These are phyloP conservation scores for Pythium dissimile DNA, from an alignment of 352 stramenopile genomes.

Conservation along the genomic window DNA sequence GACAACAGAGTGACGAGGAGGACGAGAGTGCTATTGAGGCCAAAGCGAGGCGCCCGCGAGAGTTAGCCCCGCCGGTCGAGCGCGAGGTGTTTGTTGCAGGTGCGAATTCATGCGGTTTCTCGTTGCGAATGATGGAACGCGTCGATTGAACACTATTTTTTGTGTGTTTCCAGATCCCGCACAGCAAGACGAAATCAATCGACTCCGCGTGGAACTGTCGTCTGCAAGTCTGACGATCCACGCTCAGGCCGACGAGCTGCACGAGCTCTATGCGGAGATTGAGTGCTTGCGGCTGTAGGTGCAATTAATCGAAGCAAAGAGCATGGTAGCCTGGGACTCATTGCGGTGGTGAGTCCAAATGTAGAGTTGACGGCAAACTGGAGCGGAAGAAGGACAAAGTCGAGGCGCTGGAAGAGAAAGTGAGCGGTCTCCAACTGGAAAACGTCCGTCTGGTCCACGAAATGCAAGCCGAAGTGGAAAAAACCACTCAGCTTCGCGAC, in stretches of 20 bases:
- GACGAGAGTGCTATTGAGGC: conserved; percentile 25
- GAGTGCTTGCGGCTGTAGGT: conserved; percentile 44
- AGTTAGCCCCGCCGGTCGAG: neutral
- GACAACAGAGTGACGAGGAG: conserved; percentile 24
- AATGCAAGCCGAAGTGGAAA: conserved; percentile 41
- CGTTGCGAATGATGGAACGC: neutral
- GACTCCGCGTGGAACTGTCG: conserved; percentile 46
- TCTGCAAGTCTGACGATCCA: conserved; percentile 57
- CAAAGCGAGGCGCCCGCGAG: neutral
- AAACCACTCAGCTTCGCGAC: conserved; percentile 39
- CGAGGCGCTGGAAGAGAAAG: conserved; percentile 24
- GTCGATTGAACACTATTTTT: neutral
- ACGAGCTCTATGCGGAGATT: conserved; percentile 49
- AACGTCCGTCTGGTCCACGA: conserved; percentile 51
- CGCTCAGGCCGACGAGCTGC: conserved; percentile 57
- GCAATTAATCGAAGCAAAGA: neutral
- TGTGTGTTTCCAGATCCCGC: conserved; percentile 20
- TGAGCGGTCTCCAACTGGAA: conserved; percentile 38
- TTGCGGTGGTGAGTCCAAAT: no score
- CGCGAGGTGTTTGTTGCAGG: conserved; percentile 13
- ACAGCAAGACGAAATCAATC: conserved; percentile 57
- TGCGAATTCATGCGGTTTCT: neutral
- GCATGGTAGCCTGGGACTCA: neutral
- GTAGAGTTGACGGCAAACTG: conserved; percentile 34
- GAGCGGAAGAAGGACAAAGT: conserved; percentile 37